Base-by-base conservation (phyloP, 257 asterid species). In the Leptodermis oblonga region DNA sequence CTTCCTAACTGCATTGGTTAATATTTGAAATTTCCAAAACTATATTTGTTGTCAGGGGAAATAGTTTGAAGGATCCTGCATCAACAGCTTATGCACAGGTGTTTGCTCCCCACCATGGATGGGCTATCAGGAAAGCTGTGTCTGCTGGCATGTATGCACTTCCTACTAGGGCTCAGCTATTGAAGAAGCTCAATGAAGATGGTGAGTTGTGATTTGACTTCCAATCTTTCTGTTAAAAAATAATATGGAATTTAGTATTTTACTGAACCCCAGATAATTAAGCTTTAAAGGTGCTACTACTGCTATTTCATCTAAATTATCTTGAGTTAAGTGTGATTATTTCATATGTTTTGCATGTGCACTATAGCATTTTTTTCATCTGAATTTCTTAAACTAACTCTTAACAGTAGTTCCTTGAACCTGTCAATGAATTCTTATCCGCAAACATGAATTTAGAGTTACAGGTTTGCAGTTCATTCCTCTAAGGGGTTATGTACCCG, bases 111-210 rank as follows among this genome's bases (percentile, higher is more conserved):
- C 72, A 87, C 80, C 98, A 93, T 78, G 89, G 88, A 70, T 90
- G 98, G 98, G 92, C 86, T 62, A 88, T 93, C 59, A 81, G 97
- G 85, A 90, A 84, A 80, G 96, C 98, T 63, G 96, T 88, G 33
- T 80, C 76, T 61, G 96, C 95, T 1, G 98, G 98, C 51, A 90
- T 93, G 98, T 93, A 90, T 80, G 92, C 90, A 64, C 95, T 93
- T 73, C 98, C 98, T 22, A 86, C 96, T 3, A 91, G 83, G 72
- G 80, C 86, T 66, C 97, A 93, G 72, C 84, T 93, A 30, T 48
- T 93, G 82, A 81, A 67, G 76, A 93, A 90, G 74, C 95, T 93
- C 71, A 86, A 90, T 42, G 98, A 93, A 85, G 95, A 93, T 73
- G 97, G 97, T 89, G 68, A 83, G 93, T 82, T 67, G 55, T 28